These are phyloP conservation scores for Sclerotinia spermophila DNA, from an alignment of 2,329 filamentous ascomycete species.

Conservation along the genomic window DNA sequence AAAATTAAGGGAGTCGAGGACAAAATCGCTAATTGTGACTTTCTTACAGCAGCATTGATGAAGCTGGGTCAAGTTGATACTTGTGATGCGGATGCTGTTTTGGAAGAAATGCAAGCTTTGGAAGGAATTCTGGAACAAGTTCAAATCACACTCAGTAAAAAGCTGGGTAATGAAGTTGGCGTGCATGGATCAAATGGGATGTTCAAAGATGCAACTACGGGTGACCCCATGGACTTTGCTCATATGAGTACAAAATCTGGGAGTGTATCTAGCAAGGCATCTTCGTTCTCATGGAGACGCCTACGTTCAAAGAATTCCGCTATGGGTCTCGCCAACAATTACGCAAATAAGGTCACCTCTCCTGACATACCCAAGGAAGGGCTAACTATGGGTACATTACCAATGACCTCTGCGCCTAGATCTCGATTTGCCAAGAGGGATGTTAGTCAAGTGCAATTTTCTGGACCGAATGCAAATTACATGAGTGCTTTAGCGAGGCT, in stretches of 20 bases:
- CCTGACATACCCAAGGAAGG: conserved; percentile 55
- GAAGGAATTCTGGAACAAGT: conserved; percentile 85
- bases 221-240: conserved; percentile 44
- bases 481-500: conserved; percentile 86
- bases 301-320: conserved; percentile 85
- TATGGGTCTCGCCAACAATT: conserved; percentile 52
- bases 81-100: conserved; percentile 82
- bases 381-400: conserved; percentile 67
- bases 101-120: conserved; percentile 90
- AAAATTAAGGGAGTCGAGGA: conserved; percentile 91
- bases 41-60: conserved; percentile 81
- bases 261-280: conserved; percentile 69
- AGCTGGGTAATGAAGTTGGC: conserved; percentile 90
- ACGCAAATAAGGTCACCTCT: conserved; percentile 45
- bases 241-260: conserved; percentile 45
- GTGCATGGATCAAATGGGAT: conserved; percentile 68
- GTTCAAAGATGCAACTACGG: conserved; percentile 65
- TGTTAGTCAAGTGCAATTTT: conserved; percentile 63
- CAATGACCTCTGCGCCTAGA: conserved; percentile 65
- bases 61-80: conserved; percentile 83
- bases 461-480: conserved; percentile 83
- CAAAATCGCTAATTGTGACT: conserved; percentile 87
- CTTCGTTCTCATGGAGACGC: conserved; percentile 85
- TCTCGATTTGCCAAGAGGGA: conserved; percentile 70
- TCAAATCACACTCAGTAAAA: conserved; percentile 71